A percentile compares a stretch with the other conserved stretches of the same genome.
These are phyloP conservation scores for Leccinum sublutescens DNA, from an alignment of 768 basidiomycete genomes.

Conservation along the genomic window DNA sequence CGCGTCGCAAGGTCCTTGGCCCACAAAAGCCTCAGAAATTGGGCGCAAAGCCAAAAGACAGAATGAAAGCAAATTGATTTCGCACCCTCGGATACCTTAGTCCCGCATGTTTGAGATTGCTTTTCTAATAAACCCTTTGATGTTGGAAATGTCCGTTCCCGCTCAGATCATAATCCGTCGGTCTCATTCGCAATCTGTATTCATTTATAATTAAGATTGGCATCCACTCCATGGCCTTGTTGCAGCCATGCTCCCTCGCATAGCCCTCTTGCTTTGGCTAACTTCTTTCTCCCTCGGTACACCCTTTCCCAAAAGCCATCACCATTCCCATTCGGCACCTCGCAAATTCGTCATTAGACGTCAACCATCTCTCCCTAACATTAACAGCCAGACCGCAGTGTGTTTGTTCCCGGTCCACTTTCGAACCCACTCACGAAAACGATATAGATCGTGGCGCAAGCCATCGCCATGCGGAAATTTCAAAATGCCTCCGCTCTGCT, in stretches of 20 bases:
- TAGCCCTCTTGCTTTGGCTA: constrained; percentile 5
- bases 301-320: constrained; percentile 9
- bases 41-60: constrained; percentile 35
- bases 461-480: constrained; percentile 17
- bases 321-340: neutral
- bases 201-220: neutral
- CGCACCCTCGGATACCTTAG: neutral
- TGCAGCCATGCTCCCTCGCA: constrained; percentile 13
- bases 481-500: constrained; percentile 17
- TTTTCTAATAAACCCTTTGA: constrained; percentile 22
- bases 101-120: neutral
- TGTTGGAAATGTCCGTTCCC: constrained; percentile 7
- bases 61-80: constrained; percentile 21
- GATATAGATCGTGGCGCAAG: constrained; percentile 16
- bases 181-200: constrained; percentile 10
- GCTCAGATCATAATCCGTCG: constrained; percentile 8
- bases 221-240: neutral
- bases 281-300: constrained; percentile 6
- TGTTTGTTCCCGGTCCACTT: neutral
- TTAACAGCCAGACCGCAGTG: constrained; percentile 11
- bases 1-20: constrained; percentile 54
- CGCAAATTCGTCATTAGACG: neutral
- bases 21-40: constrained; percentile 31
- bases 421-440: neutral
- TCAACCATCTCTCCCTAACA: neutral